These are phyloP conservation scores for Beta corolliflora DNA, from an alignment of 179 eudicot species.

Conservation along the genomic window DNA sequence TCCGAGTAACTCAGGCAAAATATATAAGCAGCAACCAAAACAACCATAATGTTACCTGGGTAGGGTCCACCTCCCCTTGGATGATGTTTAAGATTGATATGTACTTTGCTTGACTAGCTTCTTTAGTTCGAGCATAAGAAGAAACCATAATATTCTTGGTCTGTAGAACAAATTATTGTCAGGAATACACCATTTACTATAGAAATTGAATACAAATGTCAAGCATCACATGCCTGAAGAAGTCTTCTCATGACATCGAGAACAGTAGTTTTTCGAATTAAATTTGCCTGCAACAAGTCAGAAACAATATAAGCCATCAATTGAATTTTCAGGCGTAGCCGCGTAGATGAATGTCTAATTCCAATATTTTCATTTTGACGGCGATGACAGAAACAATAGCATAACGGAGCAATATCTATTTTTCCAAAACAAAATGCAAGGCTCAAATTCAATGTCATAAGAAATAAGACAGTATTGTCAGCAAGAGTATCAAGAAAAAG, in stretches of 20 bases:
- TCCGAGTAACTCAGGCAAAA: background rate
- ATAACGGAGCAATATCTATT: background rate
- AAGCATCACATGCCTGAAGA: constrained; percentile 73
- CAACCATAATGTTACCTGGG: constrained; percentile 61
- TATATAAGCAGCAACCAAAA: background rate
- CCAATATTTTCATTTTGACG: background rate
- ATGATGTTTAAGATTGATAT: constrained; percentile 94
- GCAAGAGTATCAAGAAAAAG: background rate
- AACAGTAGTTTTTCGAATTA: constrained; percentile 92
- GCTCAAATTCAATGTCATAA: background rate
- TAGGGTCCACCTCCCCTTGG: constrained; percentile 99
- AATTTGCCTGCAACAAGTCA: constrained; percentile 70
- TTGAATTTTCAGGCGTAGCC: background rate
- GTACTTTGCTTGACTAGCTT: constrained; percentile 97
- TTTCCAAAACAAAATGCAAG: background rate
- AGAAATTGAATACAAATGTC: background rate
- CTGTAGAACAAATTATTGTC: constrained; percentile 53
- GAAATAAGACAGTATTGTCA: background rate
- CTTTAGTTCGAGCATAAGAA: constrained; percentile 92
- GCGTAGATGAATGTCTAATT: background rate
- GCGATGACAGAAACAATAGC: background rate
- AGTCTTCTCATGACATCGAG: constrained; percentile 99
- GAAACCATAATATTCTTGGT: constrained; percentile 99
- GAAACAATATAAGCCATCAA: constrained; percentile 19
- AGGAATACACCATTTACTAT: constrained; percentile 22